A percentile compares a stretch with the other conserved stretches of the same genome.
phyloP scores from a whole-genome alignment of 2,329 filamentous ascomycete genomes.

The Cladorrhinum sp. region DNA sequence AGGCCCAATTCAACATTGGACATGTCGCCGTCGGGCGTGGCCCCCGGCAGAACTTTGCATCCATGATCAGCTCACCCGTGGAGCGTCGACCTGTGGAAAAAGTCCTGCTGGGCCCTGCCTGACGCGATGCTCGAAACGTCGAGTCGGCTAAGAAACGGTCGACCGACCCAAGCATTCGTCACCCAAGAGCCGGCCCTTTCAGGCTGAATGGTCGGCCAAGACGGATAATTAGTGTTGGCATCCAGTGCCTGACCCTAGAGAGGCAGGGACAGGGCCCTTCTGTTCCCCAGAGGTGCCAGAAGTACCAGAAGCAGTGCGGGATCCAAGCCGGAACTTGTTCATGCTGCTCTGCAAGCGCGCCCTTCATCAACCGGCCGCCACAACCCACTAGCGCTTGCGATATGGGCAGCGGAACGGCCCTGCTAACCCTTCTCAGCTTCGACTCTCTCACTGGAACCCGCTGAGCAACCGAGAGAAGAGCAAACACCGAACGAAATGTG shows the following conservation, averaged over 20 bases:
- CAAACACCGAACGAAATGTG: slow-evolving; percentile 1
- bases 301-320: not conserved
- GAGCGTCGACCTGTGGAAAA: not conserved
- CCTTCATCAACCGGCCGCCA: not conserved
- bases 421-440: slow-evolving; percentile 17
- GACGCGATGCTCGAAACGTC: slow-evolving; percentile 8
- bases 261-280: not conserved
- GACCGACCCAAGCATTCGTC: not conserved
- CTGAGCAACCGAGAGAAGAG: not conserved
- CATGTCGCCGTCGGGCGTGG: not conserved
- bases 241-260: not conserved
- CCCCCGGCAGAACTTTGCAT: not conserved
- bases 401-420: slow-evolving; percentile 13
- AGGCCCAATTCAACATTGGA: not conserved
- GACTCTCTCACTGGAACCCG: not conserved
- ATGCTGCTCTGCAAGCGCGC: slow-evolving; percentile 6
- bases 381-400: not conserved
- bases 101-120: too few species aligned
- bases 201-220: slow-evolving; percentile 20
- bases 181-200: slow-evolving; percentile 7
- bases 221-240: slow-evolving; percentile 13
- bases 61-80: not conserved
- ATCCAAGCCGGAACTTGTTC: slow-evolving; percentile 3
- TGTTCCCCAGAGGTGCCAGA: not conserved
- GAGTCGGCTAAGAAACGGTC: not conserved